A percentile compares a stretch with the other conserved stretches of the same genome.
These are phyloP conservation scores for Nymphaea thermarum DNA, from an alignment of 164 flowering plant genomes.

Conservation along the genomic window DNA sequence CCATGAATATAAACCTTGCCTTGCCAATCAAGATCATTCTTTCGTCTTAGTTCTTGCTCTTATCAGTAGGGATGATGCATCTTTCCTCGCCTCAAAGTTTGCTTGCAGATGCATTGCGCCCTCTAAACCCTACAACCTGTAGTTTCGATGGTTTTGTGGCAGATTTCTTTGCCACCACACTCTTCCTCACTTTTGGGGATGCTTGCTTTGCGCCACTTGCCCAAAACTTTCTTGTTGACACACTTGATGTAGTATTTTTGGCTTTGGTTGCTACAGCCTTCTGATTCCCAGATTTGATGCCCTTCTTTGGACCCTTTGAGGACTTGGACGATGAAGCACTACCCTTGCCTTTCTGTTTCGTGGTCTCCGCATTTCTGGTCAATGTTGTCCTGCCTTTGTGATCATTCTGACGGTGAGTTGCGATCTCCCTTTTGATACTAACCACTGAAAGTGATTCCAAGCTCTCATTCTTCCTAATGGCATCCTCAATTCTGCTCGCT, in stretches of 20 bases:
- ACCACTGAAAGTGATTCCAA: slow-evolving; percentile 66
- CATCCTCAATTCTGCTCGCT: slow-evolving; percentile 79
- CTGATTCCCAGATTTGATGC: neutral
- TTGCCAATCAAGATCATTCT: too few relatives aligned
- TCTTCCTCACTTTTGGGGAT: slow-evolving; percentile 19
- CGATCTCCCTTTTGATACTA: slow-evolving; percentile 42
- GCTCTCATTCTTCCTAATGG: slow-evolving; percentile 81
- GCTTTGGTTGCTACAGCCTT: slow-evolving; percentile 15
- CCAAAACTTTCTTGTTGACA: slow-evolving; percentile 10
- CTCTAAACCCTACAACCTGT: slow-evolving; percentile 72
- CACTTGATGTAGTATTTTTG: neutral
- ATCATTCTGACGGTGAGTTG: slow-evolving; percentile 25
- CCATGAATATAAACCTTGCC: too few relatives aligned
- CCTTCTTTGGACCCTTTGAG: neutral
- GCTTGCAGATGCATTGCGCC: slow-evolving; percentile 30
- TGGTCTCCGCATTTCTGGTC: slow-evolving; percentile 12
- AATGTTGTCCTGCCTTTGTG: slow-evolving; percentile 23
- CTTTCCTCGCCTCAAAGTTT: neutral
- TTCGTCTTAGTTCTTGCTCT: too few relatives aligned
- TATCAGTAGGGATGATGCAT: too few relatives aligned
- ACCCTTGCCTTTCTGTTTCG: slow-evolving; percentile 20
- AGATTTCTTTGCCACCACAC: slow-evolving; percentile 13
- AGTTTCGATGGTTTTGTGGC: slow-evolving; percentile 26
- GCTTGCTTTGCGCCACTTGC: slow-evolving; percentile 15
- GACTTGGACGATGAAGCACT: slow-evolving; percentile 1